Evolutionary conservation across 1,139 yeast species (phyloP).

Genomic region (Debaryomyces subglobosus): DNA sequence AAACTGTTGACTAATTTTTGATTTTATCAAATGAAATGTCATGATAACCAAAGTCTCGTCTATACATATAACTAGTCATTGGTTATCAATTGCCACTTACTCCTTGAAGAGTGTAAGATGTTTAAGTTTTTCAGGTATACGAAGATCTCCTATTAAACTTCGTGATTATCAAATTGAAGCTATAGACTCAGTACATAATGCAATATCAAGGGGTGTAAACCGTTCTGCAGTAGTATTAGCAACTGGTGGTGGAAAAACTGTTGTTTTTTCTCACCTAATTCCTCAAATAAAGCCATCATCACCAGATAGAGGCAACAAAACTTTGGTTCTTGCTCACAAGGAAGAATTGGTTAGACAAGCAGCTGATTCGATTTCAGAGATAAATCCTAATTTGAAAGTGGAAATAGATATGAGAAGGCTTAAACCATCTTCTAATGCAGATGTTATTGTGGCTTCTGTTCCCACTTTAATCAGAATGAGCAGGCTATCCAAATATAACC

Average conservation of each 20-base stretch:
- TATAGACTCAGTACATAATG: constrained; percentile 53
- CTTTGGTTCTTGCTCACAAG: constrained; percentile 78
- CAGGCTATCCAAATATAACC: constrained; percentile 58
- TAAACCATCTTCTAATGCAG: constrained; percentile 46
- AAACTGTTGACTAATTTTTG: not conserved
- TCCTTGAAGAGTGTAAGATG: not conserved
- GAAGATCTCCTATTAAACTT: constrained; percentile 14
- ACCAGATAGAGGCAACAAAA: constrained; percentile 42
- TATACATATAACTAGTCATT: not conserved
- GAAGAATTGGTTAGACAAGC: constrained; percentile 81
- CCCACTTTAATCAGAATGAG: constrained; percentile 57
- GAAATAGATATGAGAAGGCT: constrained; percentile 73
- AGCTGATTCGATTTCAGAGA: constrained; percentile 44
- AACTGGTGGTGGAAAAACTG: constrained; percentile 96
- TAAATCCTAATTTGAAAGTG: constrained; percentile 56
- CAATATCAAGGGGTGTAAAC: constrained; percentile 49
- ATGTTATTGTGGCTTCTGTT: constrained; percentile 79
- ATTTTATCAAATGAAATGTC: not conserved
- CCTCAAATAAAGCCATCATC: constrained; percentile 44
- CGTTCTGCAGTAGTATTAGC: constrained; percentile 86
- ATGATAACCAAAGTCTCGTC: not conserved
- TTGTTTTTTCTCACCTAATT: constrained; percentile 72
- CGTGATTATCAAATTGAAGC: constrained; percentile 78
- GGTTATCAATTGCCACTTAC: not conserved
- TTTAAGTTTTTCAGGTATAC: not conserved